Evolutionary conservation across 495 filamentous ascomycete genomes (phyloP), one percentile per base, ranked within the genome.

Genomic region (Talaromyces wortmannii): DNA sequence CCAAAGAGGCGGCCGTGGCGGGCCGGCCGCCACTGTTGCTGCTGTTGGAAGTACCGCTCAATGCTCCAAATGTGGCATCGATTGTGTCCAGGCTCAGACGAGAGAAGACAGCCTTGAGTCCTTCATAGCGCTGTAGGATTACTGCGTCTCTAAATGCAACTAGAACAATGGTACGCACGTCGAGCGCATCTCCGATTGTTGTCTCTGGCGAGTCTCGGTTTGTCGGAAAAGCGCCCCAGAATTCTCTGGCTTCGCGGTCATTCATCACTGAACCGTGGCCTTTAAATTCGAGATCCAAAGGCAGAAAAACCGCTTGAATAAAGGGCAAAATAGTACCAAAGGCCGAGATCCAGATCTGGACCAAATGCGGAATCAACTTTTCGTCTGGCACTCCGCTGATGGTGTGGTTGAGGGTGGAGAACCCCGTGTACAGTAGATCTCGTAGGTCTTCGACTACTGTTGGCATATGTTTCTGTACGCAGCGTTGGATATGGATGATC

Each of bases 261-360:
- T 79, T 81, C 83, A 98, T 85, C 55, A 96, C 67, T 0, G 83
- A 74, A 5, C 94, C 94, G 43, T 77, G 78, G 31, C 94, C 92
- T 53, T 89, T 87, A 68, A 98, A 96, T 63, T 99, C 95, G 12
- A 92, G 83, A 61, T 99, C 94, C 11, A 99, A 73, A 0, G 94
- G 95, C 3, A 99, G 77, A 66, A 99, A 96, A 5, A 96, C 92
- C 0, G 92, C 92, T 73, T 99, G 95, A 55, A 97, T 85, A 65
- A 95, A 99, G 0, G 95, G 95, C 11, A 97, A 71, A 47, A 97
- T 88, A 16, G 78, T 89, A 7, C 89, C 89, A 61, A 96, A 97
- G 2, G 95, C 88, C 45, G 92, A 79, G 42, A 92, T 81, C 95
- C 95, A 99, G 61, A 95, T 83, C 61, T 96, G 90, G 6, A 96